Evolutionary conservation across 129 eudicot species (phyloP), one percentile per base, ranked within the genome.

Genomic region (Mikania micrantha): DNA sequence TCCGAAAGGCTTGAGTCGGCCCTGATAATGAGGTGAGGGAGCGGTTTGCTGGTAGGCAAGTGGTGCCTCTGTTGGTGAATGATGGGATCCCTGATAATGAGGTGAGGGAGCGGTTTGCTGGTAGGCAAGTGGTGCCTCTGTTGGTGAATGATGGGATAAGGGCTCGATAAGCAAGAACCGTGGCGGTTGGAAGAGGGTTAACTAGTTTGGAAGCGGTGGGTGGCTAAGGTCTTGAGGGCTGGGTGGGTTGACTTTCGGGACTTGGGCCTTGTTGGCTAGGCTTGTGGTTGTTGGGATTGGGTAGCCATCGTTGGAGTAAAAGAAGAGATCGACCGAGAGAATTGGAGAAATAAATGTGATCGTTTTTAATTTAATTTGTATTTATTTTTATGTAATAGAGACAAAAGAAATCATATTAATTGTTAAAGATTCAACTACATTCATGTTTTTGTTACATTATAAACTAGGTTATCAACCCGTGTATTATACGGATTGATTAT

Each of bases 121-220:
- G 8, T 4, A 64, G 76, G 58, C 85, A 83, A 44, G 67, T 39
- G 38, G 70, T 48, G 60, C 85, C 85, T 38, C 67, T 41, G 41
- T 84, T 77, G 24, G 91, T 31, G 67, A 82, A 82, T 19, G 87
- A 69, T 10, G 91, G 91, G 6, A 72, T 70, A 2, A 85, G 83
- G 29, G 87, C 79, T 25, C 70, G 87, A 40, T 79, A 85, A 0
- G 80, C 83, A 0, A 85, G 78, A 35, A 85, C 87, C 4, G 85
- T 85, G 38, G 81, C 83, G n/a, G 91, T 85, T 20, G 91, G 91
- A 7, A 85, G 80, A 56, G 82, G 91, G 85, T 82, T 82, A 10
- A 85, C 87, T 22, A 85, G 91, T 72, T 66, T 76, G 17, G 87
- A 60, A 16, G 87, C 76, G 0, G 78, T 64, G 12, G 0, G 78